Evolutionary conservation across 768 basidiomycete genomes (phyloP), one percentile per base, ranked within the genome.

Genomic region (Tulasnella sp.): DNA sequence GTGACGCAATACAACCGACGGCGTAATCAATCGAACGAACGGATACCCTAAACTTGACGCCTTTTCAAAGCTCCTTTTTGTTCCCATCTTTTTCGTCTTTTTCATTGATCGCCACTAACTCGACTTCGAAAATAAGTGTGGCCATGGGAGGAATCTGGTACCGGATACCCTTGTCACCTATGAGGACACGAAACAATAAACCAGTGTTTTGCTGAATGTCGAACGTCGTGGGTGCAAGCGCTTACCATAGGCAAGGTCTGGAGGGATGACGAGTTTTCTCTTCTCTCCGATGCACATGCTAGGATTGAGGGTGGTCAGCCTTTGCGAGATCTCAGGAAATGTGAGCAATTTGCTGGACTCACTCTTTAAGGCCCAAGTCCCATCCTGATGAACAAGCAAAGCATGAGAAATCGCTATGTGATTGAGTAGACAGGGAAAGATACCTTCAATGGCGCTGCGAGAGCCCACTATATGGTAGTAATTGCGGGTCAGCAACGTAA

Each of bases 261-360:
- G 81, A 17, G 96, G 96, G 78, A 98, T 97, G 36, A 91, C 95
- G 77, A 98, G 87, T 5, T 86, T 93, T 58, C 96, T 91, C 86
- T 93, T 95, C 85, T 97, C 96, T 77, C 88, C 85, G 54, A 94
- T 81, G 82, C 96, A 97, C 90, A 97, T 95, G 74, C 91, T 80
- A 72, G 49, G 22, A 22, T 49, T 49, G 22, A 49, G 49, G 22
- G n/a, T 49, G 49, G 22, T 49, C 49, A 49, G 22, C 22, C 22
- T 19, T 49, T n/a, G 49, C n/a, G 4, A 22, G 49, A 3, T 9
- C 49, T n/a, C 19, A 6, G 8, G 49, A n/a, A 49, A 49, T n/a
- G 49, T n/a, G 1, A n/a, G 22, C 5, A 7, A 49, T n/a, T 29
- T 14, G 25, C 15, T 2, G 58, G 1, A 12, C 73, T 68, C 49